These are phyloP conservation scores for Drosera capensis DNA, from an alignment of 148 eudicot species.

Conservation along the genomic window DNA sequence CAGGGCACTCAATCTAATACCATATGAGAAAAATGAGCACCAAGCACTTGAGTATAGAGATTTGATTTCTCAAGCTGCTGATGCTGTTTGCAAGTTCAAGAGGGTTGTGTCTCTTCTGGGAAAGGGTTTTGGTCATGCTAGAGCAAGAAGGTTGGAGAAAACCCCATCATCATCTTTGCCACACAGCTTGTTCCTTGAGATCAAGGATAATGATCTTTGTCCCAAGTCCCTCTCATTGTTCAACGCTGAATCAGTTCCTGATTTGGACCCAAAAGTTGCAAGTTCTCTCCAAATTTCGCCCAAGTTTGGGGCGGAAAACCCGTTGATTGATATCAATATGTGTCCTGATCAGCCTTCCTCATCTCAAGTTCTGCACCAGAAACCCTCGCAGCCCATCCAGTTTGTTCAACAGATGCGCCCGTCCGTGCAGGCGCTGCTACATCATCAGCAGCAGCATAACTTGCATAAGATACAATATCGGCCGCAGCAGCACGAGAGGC, in stretches of 20 bases:
- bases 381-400: constrained; percentile 19
- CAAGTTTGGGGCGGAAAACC: constrained; percentile 30
- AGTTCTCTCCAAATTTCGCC: constrained; percentile 7
- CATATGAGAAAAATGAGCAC: too few species aligned
- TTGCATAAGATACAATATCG: constrained; percentile 12
- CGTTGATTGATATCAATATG: constrained; percentile 30
- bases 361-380: constrained; percentile 30
- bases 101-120: constrained; percentile 57
- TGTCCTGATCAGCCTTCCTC: constrained; percentile 32
- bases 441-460: too few species aligned
- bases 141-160: constrained; percentile 45
- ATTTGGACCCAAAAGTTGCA: too few species aligned
- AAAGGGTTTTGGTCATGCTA: constrained; percentile 60
- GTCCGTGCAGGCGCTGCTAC: constrained; percentile 11
- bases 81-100: constrained; percentile 52
- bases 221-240: too few species aligned
- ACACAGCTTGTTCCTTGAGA: constrained; percentile 32
- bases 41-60: constrained; percentile 28
- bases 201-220: too few species aligned
- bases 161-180: constrained; percentile 29
- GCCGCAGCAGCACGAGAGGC: constrained; percentile 27
- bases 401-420: constrained; percentile 16
- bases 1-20: constrained; percentile 40
- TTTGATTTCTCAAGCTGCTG: constrained; percentile 43
- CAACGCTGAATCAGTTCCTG: too few species aligned